Base-by-base conservation (phyloP, 2,329 filamentous ascomycete genomes). In the Onygenales sp. region DNA sequence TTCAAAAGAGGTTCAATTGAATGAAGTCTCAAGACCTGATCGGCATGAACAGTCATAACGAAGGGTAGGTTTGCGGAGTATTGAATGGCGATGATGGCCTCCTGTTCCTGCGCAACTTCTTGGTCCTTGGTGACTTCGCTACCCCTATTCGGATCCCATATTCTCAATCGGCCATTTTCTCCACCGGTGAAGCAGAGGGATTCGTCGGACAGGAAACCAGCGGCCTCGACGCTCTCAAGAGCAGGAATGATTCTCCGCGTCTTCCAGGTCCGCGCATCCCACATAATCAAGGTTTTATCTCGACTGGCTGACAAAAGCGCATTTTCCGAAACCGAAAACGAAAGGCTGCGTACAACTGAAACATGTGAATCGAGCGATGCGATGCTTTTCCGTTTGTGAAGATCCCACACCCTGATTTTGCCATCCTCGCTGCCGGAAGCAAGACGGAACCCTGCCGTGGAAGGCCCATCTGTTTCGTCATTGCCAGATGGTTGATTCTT, bases 341-440 rank as follows among this genome's bases (percentile, higher is more conserved):
- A 87, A 49, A 98, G 69, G 51, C 83, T 84, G 60, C 90, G 85
- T n/a, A 98, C 88, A 59, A 97, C 88, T 8, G 93, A 97, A 21
- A 95, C 90, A 66, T 98, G 94, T 0, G 90, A 93, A 56, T 97
- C 90, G 34, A 95, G 76, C 14, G 84, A 83, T 17, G 88, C 87
- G 21, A 88, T 77, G 55, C 85, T 84, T 58, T 81, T 87, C 53
- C 88, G 82, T 72, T 88, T 94, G 70, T 91, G 84, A 54, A 98
- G 73, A 71, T 97, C 88, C 88, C 91, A 98, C 21, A 98, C 81
- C 17, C 88, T 80, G 51, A 98, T 81, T 65, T 92, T 94, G 34
- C 93, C 93, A 67, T 97, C 92, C 69, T 98, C 94, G 56, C 87
- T 90, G 57, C 92, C 93, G 36, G 90, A 94, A 4, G 90, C 91